phyloP scores from a whole-genome alignment of 2,329 filamentous ascomycete species.

The Escovopsis sp. region DNA sequence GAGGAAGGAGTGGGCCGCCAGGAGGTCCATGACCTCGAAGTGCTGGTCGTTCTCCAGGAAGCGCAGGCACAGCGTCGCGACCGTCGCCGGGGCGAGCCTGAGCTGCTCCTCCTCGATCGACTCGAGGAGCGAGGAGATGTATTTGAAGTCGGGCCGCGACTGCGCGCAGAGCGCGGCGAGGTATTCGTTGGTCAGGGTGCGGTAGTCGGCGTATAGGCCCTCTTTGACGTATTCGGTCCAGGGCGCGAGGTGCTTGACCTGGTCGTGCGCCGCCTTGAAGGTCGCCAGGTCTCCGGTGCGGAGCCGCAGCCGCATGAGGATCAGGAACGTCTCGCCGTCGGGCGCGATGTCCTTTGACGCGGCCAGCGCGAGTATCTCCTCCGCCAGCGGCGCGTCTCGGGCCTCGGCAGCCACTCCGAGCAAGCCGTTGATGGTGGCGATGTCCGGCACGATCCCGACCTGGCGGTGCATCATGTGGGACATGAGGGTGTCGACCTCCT shows the following conservation, averaged over 20 bases:
- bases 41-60: slow-evolving; percentile 65
- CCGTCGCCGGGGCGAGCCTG: slow-evolving; percentile 57
- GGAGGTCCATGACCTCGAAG: slow-evolving; percentile 65
- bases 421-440: slow-evolving; percentile 61
- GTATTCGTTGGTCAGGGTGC: slow-evolving; percentile 54
- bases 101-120: slow-evolving; percentile 57
- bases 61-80: slow-evolving; percentile 55
- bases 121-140: slow-evolving; percentile 58
- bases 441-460: slow-evolving; percentile 41
- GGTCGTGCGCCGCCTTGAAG: slow-evolving; percentile 50
- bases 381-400: slow-evolving; percentile 55
- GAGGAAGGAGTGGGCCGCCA: slow-evolving; percentile 59
- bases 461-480: slow-evolving; percentile 56
- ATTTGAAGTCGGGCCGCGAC: slow-evolving; percentile 48
- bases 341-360: slow-evolving; percentile 49
- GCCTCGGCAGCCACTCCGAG: slow-evolving; percentile 58
- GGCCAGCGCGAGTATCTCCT: slow-evolving; percentile 56
- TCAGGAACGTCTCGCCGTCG: slow-evolving; percentile 54
- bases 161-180: slow-evolving; percentile 52
- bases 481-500: slow-evolving; percentile 35
- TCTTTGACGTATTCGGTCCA: slow-evolving; percentile 28
- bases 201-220: slow-evolving; percentile 34
- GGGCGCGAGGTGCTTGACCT: slow-evolving; percentile 17
- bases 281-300: slow-evolving; percentile 57
- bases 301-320: slow-evolving; percentile 67